Conservation (phyloP, 352 stramenopile genomes). For the Globisporangium paddicum region DNA sequence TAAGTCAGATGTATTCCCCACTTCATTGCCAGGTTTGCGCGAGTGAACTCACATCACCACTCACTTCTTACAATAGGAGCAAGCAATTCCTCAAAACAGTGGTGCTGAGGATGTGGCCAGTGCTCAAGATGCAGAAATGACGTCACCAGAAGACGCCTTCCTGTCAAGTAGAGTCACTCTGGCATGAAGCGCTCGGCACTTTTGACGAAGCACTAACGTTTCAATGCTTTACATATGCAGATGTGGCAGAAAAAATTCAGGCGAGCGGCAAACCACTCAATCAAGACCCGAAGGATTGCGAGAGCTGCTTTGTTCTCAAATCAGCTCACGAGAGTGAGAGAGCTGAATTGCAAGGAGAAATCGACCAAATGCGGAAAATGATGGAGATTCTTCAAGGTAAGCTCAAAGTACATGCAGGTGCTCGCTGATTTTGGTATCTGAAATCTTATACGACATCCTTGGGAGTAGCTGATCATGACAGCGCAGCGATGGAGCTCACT, state of each 20-base stretch:
- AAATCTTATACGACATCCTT: not conserved
- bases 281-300: slow-evolving; percentile 1
- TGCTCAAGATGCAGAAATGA: not conserved
- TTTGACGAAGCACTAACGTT: not conserved
- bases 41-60: not conserved
- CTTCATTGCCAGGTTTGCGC: not conserved
- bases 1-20: not conserved
- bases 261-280: not conserved
- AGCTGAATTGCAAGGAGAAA: slow-evolving; percentile 6
- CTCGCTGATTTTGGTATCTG: not conserved
- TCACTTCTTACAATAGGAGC: not conserved
- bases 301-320: not conserved
- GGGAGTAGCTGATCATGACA: slow-evolving; percentile 25
- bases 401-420: not conserved
- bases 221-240: not conserved
- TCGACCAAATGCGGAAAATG: slow-evolving; percentile 4
- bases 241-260: not conserved
- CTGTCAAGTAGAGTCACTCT: not conserved
- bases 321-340: not conserved
- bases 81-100: not conserved
- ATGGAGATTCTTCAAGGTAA: slow-evolving; percentile 12
- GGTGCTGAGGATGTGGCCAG: not conserved
- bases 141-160: not conserved
- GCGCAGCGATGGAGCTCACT: slow-evolving; percentile 18
- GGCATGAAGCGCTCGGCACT: too few relatives aligned